Base-by-base conservation (phyloP, 2,329 filamentous ascomycete genomes). In the Diaporthe sp. region DNA sequence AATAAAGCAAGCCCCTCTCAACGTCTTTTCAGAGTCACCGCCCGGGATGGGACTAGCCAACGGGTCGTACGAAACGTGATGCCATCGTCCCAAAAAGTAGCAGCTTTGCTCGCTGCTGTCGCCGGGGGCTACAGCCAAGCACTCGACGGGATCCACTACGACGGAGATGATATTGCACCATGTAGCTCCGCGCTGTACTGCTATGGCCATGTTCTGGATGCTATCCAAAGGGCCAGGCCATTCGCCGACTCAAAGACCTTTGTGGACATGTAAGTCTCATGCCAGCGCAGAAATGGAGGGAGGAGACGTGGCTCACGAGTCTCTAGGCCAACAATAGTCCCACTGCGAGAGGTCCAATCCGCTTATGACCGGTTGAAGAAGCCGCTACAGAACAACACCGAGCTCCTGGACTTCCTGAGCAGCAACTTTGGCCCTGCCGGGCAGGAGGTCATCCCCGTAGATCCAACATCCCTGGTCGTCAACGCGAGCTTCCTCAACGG, bases 231-330 rank as follows among this genome's bases (percentile, higher is more conserved):
- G 13, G 92, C 92, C 3, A 85, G 84, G 32, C 91, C 91, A 0
- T 93, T 93, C 77, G 82, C 85, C 19, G 92, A 93, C 82, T 93
- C 91, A 75, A 94, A 93, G 85, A 93, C 91, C 1, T 93, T 93
- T 79, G 92, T 93, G 56, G 92, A 94, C 80, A 90, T 93, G 89
- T 91, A 83, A 83, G 85, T 82, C 32, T 70, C 30, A 22, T 35
- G 9, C 37, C 12, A 10, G 10, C n/a, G 8, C 13, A n/a, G 35
- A 7, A 59, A 22, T 5, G 3, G n/a, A 3, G 0, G 19, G 27
- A 22, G n/a, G 8, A 3, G 25, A 22, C 27, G 15, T 5, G 37
- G 50, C 73, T 73, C 51, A 75, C n/a, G 17, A 19, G 27, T 42
- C 53, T 22, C n/a, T 32, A 39, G 89, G 83, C 92, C 92, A 0